Evolutionary conservation across 1,284 basidiomycete species (phyloP).

Genomic region (Wolfiporia cocos): DNA sequence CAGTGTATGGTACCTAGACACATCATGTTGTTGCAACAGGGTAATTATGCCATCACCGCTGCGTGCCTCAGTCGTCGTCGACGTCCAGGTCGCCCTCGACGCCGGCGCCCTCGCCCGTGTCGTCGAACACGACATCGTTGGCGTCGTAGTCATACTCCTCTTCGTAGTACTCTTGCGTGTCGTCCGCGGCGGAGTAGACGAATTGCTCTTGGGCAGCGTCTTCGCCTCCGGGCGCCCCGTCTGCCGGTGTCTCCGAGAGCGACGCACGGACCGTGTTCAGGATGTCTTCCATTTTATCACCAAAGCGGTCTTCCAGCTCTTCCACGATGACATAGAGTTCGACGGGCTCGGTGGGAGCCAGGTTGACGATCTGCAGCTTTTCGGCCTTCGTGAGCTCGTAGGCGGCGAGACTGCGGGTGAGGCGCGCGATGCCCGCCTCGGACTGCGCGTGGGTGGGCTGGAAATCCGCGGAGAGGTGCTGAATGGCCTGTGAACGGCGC

Average conservation of each 20-base stretch:
- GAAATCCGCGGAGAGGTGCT: conserved; percentile 71
- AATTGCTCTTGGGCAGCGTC: conserved; percentile 9
- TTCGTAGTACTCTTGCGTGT: conserved; percentile 20
- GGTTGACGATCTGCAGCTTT: conserved; percentile 87
- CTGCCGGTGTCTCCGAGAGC: conserved; percentile 24
- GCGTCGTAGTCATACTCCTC: conserved; percentile 31
- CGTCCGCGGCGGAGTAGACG: conserved; percentile 12
- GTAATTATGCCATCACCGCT: background rate
- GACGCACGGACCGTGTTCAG: conserved; percentile 52
- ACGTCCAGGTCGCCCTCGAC: conserved; percentile 70
- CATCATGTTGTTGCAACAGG: conserved; percentile 1
- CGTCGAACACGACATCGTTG: conserved; percentile 50
- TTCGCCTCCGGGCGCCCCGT: background rate
- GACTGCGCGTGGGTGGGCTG: conserved; percentile 69
- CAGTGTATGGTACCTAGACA: no score
- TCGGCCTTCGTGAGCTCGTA: conserved; percentile 85
- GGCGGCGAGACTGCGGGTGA: conserved; percentile 62
- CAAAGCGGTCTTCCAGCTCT: conserved; percentile 80
- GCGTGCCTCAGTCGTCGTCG: conserved; percentile 45
- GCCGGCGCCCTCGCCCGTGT: conserved; percentile 59
- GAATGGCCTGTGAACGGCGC: conserved; percentile 57
- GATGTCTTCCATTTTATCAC: conserved; percentile 67
- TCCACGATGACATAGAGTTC: conserved; percentile 92
- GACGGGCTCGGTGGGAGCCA: conserved; percentile 76
- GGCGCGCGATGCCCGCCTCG: conserved; percentile 53